These are phyloP conservation scores for Eucalyptus sp. DNA, from an alignment of 345 rosid genomes.

Conservation along the genomic window DNA sequence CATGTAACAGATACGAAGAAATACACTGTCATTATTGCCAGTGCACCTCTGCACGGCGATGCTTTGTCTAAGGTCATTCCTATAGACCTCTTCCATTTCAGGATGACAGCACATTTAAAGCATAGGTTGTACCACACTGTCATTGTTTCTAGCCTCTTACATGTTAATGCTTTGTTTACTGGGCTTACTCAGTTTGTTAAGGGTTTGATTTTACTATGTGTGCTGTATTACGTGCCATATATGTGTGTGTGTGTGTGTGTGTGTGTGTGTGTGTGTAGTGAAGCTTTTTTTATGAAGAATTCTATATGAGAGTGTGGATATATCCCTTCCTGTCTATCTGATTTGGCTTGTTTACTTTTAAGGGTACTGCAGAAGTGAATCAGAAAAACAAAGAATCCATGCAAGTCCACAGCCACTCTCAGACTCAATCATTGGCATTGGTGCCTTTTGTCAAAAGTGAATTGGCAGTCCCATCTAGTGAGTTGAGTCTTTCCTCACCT, in stretches of 20 bases:
- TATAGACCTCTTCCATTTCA: background rate
- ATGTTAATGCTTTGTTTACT: background rate
- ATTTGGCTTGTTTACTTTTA: conserved; percentile 22
- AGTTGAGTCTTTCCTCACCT: conserved; percentile 47
- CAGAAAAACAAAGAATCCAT: conserved; percentile 34
- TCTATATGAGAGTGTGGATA: background rate
- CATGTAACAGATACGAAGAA: background rate
- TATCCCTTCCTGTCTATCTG: background rate
- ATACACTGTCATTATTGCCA: background rate
- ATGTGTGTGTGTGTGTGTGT: no score
- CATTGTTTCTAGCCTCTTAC: background rate
- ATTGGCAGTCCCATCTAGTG: conserved; percentile 59
- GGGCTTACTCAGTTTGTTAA: background rate
- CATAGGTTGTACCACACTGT: background rate
- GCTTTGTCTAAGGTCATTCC: background rate
- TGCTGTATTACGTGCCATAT: background rate
- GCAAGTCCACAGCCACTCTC: conserved; percentile 37
- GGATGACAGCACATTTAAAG: background rate
- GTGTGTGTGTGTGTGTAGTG: background rate
- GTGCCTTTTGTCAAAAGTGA: conserved; percentile 39
- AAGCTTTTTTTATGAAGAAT: background rate
- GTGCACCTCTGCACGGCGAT: background rate
- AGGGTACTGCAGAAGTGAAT: conserved; percentile 70
- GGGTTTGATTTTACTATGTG: background rate
- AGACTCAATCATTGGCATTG: conserved; percentile 32